Base-by-base conservation (phyloP, 225 moss, liverwort and hornwort species). In the Physcomitrellopsis africana region DNA sequence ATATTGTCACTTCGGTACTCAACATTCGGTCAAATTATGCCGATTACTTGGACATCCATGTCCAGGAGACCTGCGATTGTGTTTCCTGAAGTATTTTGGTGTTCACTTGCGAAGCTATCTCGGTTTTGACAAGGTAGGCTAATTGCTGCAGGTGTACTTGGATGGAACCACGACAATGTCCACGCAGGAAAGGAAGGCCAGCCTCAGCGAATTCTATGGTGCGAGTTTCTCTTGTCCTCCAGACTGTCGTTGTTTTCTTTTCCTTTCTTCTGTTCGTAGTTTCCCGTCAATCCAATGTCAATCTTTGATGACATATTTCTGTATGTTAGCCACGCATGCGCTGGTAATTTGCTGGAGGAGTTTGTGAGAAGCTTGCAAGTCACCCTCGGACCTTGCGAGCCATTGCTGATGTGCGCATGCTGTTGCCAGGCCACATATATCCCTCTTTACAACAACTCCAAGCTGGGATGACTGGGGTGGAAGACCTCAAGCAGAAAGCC, bases 131-230 rank as follows among this genome's bases (percentile, higher is more conserved):
- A 29, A 44, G 14, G 51, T 15, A 6, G 46, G 37, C 78, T 74
- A 51, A 70, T 78, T 80, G 7, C 80, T 83, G 80, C 89, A 96
- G 96, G 96, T 96, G 45, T 96, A 96, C 77, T 87, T 96, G 87
- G 96, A 96, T 82, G 96, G 96, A 82, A 94, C 92, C 43, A 92
- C 92, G 24, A 96, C 94, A 11, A 91, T 96, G 94, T 96, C 96
- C 13, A 91, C 94, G 5, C 94, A 96, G 71, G 96, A 96, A 76
- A 86, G 96, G 75, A 96, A 96, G 77, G 96, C 96, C 63, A 96
- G 96, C 81, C 85, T 96, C 14, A 81, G 92, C 69, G 96, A 96
- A 60, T 96, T 96, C 78, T 96, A 96, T 65, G 92, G 96, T 96
- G 56, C 47, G 53, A 17, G 68, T 77, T 49, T 57, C 61, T 51